phyloP scores from a whole-genome alignment of 768 basidiomycete species.

The Paxillus ammoniavirescens region DNA sequence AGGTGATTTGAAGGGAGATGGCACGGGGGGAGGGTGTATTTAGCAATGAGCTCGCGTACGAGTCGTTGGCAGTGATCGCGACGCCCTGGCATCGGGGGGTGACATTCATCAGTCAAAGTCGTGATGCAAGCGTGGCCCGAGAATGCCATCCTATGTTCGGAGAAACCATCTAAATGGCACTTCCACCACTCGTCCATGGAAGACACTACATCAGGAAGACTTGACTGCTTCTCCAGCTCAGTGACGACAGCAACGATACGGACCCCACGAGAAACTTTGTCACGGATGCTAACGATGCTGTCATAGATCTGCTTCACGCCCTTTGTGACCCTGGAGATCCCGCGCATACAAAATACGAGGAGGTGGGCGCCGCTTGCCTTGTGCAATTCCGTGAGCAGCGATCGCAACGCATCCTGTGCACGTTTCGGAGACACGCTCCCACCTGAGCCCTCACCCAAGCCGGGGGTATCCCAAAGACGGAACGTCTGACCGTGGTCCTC shows the following conservation, averaged over 20 bases:
- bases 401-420: not conserved
- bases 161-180: constrained; percentile 25
- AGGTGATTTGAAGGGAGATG: not conserved
- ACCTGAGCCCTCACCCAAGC: constrained; percentile 9
- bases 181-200: constrained; percentile 35
- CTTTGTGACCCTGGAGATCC: constrained; percentile 1
- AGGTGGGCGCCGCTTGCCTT: constrained; percentile 3
- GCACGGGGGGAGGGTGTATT: not conserved
- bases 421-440: constrained; percentile 2
- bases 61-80: not conserved
- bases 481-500: constrained; percentile 1
- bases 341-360: constrained; percentile 6
- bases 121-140: constrained; percentile 35
- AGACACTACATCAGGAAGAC: not conserved
- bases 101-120: constrained; percentile 11
- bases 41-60: not conserved
- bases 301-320: constrained; percentile 6
- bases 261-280: constrained; percentile 1
- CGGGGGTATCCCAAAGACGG: constrained; percentile 19
- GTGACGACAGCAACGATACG: constrained; percentile 19
- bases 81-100: not conserved
- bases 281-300: not conserved
- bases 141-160: constrained; percentile 16
- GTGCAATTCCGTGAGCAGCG: constrained; percentile 1
- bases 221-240: constrained; percentile 19